phyloP scores from a whole-genome alignment of 2,329 filamentous ascomycete species.

The Xylariales sp. region DNA sequence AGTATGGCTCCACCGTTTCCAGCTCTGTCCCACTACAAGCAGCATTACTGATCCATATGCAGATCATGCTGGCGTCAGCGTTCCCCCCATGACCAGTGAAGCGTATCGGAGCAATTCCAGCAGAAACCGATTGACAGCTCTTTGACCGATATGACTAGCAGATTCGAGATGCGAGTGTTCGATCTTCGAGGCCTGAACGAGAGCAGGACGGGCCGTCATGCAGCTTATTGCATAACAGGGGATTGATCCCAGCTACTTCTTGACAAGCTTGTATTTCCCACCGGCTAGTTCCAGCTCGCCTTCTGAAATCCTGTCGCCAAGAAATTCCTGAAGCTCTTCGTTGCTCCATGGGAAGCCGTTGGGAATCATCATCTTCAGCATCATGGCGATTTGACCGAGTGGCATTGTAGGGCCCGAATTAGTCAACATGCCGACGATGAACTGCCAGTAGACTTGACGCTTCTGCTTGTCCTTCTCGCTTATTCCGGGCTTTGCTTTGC shows the following conservation, averaged over 20 bases:
- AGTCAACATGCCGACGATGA: slow-evolving; percentile 91
- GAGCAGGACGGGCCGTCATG: neutral
- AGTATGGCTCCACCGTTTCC: too few relatives aligned
- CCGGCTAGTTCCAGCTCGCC: slow-evolving; percentile 65
- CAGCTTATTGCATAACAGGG: too few relatives aligned
- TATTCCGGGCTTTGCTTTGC: slow-evolving; percentile 45
- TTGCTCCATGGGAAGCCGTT: slow-evolving; percentile 87
- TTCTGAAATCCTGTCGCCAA: slow-evolving; percentile 70
- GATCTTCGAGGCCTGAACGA: too few relatives aligned
- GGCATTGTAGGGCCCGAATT: slow-evolving; percentile 81
- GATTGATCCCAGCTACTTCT: too few relatives aligned
- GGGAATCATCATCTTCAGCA: slow-evolving; percentile 87
- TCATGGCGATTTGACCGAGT: slow-evolving; percentile 77
- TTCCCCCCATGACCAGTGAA: too few relatives aligned
- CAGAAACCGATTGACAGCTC: too few relatives aligned
- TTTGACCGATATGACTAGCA: too few relatives aligned
- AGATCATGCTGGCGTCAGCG: too few relatives aligned
- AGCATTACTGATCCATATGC: too few relatives aligned
- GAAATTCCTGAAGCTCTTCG: slow-evolving; percentile 79
- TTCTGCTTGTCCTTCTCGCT: slow-evolving; percentile 60
- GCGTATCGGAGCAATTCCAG: too few relatives aligned
- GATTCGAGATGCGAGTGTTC: too few relatives aligned
- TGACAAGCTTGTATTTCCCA: slow-evolving; percentile 64
- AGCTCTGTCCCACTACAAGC: too few relatives aligned
- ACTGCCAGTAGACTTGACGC: slow-evolving; percentile 75